These are phyloP conservation scores for Thalassiosira livingstoniorum DNA, from an alignment of 352 stramenopile genomes.

Conservation along the genomic window DNA sequence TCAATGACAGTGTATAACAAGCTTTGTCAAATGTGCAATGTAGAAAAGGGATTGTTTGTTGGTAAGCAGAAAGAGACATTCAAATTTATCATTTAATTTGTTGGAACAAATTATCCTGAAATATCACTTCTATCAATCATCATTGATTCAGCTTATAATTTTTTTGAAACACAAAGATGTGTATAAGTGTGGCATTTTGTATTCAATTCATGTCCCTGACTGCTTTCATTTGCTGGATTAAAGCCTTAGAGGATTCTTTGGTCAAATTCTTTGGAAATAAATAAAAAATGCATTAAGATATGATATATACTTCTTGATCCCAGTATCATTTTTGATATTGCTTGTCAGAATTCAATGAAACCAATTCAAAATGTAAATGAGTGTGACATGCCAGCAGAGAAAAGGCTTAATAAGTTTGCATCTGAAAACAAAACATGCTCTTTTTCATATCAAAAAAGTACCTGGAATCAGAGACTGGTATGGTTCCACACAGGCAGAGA, in stretches of 20 bases:
- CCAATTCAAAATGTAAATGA: background rate
- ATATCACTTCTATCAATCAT: background rate
- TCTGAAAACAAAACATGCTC: background rate
- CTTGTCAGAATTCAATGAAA: background rate
- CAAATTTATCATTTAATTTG: constrained; percentile 3
- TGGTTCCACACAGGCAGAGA: background rate
- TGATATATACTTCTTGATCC: background rate
- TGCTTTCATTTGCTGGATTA: constrained; percentile 3
- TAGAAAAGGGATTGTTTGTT: constrained; percentile 4
- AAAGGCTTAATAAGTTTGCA: background rate
- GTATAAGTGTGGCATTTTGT: background rate
- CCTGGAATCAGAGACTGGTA: background rate
- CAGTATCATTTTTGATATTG: background rate
- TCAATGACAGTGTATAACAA: constrained; percentile 18
- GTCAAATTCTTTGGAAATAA: background rate
- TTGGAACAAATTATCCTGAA: background rate
- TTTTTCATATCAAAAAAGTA: background rate
- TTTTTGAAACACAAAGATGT: constrained; percentile 7
- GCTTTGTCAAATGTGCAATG: constrained; percentile 5
- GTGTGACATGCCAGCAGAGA: background rate
- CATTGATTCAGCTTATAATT: constrained; percentile 4
- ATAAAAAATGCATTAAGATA: background rate
- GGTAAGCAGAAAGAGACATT: constrained; percentile 6
- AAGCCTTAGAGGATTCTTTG: background rate
- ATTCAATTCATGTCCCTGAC: background rate